phyloP scores from a whole-genome alignment of 169 alveolate genomes.

The Plasmodium vivax region DNA sequence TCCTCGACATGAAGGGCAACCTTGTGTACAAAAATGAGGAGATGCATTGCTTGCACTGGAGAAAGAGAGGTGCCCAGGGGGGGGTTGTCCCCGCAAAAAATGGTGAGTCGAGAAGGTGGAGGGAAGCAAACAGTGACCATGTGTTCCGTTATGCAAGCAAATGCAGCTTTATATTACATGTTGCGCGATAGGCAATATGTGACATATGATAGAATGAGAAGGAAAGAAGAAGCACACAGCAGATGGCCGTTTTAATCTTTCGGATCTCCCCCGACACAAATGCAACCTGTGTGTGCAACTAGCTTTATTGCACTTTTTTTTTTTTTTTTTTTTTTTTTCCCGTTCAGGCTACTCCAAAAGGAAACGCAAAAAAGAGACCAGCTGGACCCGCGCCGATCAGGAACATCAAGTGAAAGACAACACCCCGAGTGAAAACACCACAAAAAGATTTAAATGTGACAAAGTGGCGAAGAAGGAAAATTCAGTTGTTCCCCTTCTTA shows the following conservation, averaged over 20 bases:
- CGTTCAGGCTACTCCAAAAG: constrained; percentile 8
- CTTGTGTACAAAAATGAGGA: constrained; percentile 32
- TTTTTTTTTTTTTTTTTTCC: constrained; percentile 2
- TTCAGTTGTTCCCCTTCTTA: not conserved
- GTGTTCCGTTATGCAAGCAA: not conserved
- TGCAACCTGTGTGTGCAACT: not conserved
- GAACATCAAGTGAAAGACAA: not conserved
- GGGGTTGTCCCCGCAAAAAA: not conserved
- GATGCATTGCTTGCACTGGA: constrained; percentile 38
- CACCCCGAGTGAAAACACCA: not conserved
- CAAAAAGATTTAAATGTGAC: not conserved
- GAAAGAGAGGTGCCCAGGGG: not conserved
- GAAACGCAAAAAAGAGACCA: constrained; percentile 7
- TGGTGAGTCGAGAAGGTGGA: not conserved
- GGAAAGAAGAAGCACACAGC: not conserved
- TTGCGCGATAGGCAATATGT: not conserved
- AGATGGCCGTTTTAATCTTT: not conserved
- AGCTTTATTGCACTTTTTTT: not conserved
- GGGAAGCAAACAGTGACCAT: not conserved
- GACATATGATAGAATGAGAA: not conserved
- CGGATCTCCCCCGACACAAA: not conserved
- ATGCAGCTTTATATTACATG: not conserved
- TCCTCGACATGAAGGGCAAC: constrained; percentile 50
- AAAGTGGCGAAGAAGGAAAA: not conserved
- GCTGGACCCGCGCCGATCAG: not conserved